phyloP scores from a whole-genome alignment of 31 red algal species.

The Odonthalia washingtoniensis region DNA sequence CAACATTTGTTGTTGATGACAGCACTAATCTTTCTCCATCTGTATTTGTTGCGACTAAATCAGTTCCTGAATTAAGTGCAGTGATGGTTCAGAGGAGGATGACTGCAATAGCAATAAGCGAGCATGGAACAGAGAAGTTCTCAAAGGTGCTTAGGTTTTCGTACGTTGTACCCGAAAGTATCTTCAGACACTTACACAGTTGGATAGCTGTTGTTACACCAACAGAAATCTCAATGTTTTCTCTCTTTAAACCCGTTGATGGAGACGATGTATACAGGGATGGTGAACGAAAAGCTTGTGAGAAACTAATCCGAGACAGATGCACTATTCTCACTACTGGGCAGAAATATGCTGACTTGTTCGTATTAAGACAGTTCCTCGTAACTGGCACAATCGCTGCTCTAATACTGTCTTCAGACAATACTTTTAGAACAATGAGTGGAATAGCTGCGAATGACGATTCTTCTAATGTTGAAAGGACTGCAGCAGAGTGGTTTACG shows the following conservation, averaged over 20 bases:
- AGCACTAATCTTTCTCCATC: not conserved
- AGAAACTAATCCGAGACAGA: not conserved
- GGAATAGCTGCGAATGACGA: not conserved
- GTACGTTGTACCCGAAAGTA: no score
- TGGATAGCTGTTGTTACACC: no score
- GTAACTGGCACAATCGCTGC: conserved; percentile 7
- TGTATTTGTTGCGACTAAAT: conserved; percentile 22
- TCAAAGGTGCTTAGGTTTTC: conserved; percentile 36
- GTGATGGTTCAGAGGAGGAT: conserved; percentile 15
- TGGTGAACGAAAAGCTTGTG: no score
- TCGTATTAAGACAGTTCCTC: not conserved
- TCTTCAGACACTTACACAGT: no score
- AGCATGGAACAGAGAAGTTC: conserved; percentile 39
- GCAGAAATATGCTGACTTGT: conserved; percentile 13
- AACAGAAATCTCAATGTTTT: no score
- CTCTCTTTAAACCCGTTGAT: no score
- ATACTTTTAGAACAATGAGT: not conserved
- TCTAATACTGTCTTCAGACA: not conserved
- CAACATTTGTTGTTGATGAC: conserved; percentile 40
- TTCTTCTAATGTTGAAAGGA: no score
- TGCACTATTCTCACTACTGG: conserved; percentile 4
- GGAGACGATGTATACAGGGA: no score
- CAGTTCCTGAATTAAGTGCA: not conserved
- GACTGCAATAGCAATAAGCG: not conserved
- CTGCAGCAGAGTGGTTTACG: no score